A percentile compares a stretch with the other conserved stretches of the same genome.
Evolutionary conservation across 2,329 filamentous ascomycete genomes (phyloP).

Genomic region (Aaosphaeria pasadenensis): DNA sequence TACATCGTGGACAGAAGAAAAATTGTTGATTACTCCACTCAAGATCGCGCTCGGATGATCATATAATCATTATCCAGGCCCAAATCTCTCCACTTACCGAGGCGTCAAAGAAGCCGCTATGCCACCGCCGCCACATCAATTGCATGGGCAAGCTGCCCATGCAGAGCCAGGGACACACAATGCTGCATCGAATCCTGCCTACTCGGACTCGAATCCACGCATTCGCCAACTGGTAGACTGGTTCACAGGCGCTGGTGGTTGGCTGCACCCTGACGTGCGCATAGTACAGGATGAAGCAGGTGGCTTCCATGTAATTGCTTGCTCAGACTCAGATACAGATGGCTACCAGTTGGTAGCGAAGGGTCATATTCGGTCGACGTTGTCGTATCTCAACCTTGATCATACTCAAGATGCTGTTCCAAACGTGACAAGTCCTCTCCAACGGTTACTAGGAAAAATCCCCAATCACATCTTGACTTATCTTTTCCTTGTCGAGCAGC

Average conservation of each 20-base stretch:
- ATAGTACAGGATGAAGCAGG: constrained; percentile 21
- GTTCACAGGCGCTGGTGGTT: constrained; percentile 30
- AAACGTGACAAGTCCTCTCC: constrained; percentile 20
- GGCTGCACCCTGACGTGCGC: constrained; percentile 25
- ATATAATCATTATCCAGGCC: no score
- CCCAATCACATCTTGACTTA: constrained; percentile 33
- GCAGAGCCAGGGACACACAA: no score
- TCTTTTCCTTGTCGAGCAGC: constrained; percentile 36
- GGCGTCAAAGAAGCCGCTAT: no score
- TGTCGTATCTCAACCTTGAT: constrained; percentile 36
- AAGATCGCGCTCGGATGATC: no score
- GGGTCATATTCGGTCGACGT: constrained; percentile 31
- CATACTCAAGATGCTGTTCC: constrained; percentile 21
- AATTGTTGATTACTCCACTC: no score
- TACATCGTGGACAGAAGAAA: no score
- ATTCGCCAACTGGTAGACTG: constrained; percentile 21
- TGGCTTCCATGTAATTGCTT: constrained; percentile 31
- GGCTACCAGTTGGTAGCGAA: constrained; percentile 15
- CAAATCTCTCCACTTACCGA: no score
- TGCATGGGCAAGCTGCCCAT: no score
- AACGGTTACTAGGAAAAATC: constrained; percentile 20
- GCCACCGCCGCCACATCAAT: no score
- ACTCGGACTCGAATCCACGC: constrained; percentile 10
- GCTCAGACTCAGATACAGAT: constrained; percentile 15
- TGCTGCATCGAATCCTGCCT: background rate